Conservation (phyloP, 2,329 filamentous ascomycete genomes). For the Cladosporium phlei region DNA sequence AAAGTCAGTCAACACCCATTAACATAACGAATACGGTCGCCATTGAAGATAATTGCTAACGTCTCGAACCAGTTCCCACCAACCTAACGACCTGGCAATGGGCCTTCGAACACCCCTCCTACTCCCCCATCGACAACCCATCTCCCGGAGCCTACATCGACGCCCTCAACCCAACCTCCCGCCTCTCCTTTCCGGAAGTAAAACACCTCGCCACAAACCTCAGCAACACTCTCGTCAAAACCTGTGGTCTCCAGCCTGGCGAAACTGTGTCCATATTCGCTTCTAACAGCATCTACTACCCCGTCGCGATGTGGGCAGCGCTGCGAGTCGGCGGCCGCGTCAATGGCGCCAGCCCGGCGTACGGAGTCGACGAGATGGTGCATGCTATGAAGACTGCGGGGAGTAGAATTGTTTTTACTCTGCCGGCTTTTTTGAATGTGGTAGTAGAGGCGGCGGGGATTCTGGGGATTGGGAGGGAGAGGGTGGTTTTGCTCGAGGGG, state of each 20-base stretch:
- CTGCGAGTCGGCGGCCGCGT: conserved; percentile 53
- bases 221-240: conserved; percentile 55
- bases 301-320: conserved; percentile 56
- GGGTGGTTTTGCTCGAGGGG: conserved; percentile 9
- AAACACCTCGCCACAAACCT: conserved; percentile 54
- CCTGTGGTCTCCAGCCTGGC: conserved; percentile 50
- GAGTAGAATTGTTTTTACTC: conserved; percentile 54
- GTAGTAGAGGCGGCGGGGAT: conserved; percentile 49
- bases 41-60: no score
- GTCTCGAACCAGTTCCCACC: conserved; percentile 43
- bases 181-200: conserved; percentile 30
- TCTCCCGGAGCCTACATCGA: conserved; percentile 50
- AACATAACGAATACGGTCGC: no score
- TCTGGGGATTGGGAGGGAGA: conserved; percentile 25
- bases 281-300: conserved; percentile 64
- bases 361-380: conserved; percentile 63
- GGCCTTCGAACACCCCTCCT: conserved; percentile 51
- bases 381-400: conserved; percentile 57
- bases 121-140: conserved; percentile 43
- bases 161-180: conserved; percentile 30
- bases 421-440: conserved; percentile 48
- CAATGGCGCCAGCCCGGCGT: conserved; percentile 60
- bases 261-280: conserved; percentile 59
- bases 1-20: conserved; percentile 29
- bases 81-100: conserved; percentile 56